These are phyloP conservation scores for Kwoniella sp. DNA, from an alignment of 768 basidiomycete genomes.

Conservation along the genomic window DNA sequence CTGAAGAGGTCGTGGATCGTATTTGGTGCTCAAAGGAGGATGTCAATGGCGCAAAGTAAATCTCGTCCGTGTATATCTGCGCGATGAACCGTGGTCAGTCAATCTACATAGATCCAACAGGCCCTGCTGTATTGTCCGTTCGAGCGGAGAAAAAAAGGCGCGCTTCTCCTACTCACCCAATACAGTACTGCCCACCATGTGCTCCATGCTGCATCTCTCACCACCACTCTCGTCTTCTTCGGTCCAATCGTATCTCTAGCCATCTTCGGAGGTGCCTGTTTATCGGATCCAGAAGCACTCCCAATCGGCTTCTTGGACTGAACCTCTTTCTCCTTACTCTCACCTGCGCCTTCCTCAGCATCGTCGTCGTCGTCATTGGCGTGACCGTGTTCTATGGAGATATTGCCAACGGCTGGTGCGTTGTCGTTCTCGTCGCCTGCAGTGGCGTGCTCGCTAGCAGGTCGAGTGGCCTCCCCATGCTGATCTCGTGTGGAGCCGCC, in stretches of 20 bases:
- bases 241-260: constrained; percentile 56
- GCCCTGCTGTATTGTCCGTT: too few species aligned
- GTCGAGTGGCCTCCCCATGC: neutral
- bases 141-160: too few species aligned
- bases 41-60: constrained; percentile 79
- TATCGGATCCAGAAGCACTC: neutral
- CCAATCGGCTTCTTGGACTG: neutral
- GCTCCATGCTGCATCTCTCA: constrained; percentile 65
- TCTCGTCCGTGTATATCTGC: constrained; percentile 81
- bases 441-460: neutral
- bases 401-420: constrained; percentile 7
- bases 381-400: constrained; percentile 15
- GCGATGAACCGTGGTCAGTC: neutral
- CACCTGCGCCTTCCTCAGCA: constrained; percentile 17
- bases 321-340: neutral
- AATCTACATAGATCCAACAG: neutral
- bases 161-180: constrained; percentile 63
- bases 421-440: constrained; percentile 1
- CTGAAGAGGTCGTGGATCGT: constrained; percentile 32
- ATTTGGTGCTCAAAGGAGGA: constrained; percentile 63
- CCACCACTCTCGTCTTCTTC: constrained; percentile 62
- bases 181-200: constrained; percentile 73
- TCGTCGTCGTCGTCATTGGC: constrained; percentile 4
- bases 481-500: neutral
- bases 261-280: neutral